These are phyloP conservation scores for Gnomoniopsis smithogilvyi DNA, from an alignment of 2,329 filamentous ascomycete species.

Conservation along the genomic window DNA sequence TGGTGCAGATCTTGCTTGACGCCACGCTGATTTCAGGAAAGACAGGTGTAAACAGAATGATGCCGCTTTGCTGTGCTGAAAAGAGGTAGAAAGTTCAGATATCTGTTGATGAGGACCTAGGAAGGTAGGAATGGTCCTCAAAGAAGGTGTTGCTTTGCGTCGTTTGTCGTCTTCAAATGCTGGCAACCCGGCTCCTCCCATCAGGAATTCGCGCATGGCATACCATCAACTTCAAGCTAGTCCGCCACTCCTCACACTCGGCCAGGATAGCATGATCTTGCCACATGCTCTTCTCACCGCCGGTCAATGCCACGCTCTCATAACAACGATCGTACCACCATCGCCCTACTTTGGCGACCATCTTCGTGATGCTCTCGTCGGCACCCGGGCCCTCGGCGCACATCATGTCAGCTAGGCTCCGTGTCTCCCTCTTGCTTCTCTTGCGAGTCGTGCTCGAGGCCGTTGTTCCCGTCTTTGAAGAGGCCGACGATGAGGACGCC, in stretches of 20 bases:
- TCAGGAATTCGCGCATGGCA: slow-evolving; percentile 84
- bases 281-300: slow-evolving; percentile 66
- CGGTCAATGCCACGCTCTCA: slow-evolving; percentile 61
- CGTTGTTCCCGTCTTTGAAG: slow-evolving; percentile 20
- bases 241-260: slow-evolving; percentile 84
- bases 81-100: not conserved
- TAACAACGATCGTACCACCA: slow-evolving; percentile 98
- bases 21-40: not conserved
- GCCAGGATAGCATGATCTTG: slow-evolving; percentile 68
- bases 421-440: slow-evolving; percentile 40
- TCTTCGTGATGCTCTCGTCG: slow-evolving; percentile 85
- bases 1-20: not conserved
- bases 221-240: slow-evolving; percentile 86
- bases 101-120: not conserved
- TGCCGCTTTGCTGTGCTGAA: not conserved
- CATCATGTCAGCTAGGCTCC: slow-evolving; percentile 68
- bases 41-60: not conserved
- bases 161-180: slow-evolving; percentile 34
- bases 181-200: slow-evolving; percentile 40
- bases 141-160: not conserved
- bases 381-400: slow-evolving; percentile 65
- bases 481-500: slow-evolving; percentile 34
- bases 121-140: too few species aligned
- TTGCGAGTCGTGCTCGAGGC: slow-evolving; percentile 17
- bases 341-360: slow-evolving; percentile 85